phyloP scores from a whole-genome alignment of 1,139 yeast species.

The Kazachstania sp. region DNA sequence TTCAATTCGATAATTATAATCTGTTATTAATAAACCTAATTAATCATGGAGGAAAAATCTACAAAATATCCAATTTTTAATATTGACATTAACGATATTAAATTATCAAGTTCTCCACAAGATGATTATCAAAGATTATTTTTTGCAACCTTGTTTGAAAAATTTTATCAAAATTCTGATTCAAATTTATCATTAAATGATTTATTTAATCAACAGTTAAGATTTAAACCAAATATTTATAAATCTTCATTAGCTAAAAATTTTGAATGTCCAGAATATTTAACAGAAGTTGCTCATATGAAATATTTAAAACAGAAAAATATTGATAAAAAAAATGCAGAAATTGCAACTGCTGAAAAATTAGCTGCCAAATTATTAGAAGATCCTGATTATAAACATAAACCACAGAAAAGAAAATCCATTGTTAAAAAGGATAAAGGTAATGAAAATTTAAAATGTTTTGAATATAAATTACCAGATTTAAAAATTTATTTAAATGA shows the following conservation, averaged over 20 bases:
- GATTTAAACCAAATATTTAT: slow-evolving; percentile 6
- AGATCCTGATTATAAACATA: neutral
- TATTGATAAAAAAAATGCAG: neutral
- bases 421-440: neutral
- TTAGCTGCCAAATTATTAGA: no score
- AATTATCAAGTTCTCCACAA: slow-evolving; percentile 19
- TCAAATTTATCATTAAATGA: neutral
- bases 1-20: no score
- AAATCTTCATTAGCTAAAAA: slow-evolving; percentile 9
- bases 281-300: neutral
- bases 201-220: slow-evolving; percentile 1
- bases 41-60: neutral
- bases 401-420: neutral
- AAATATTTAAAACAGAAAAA: neutral
- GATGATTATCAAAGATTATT: slow-evolving; percentile 28
- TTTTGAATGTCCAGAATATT: slow-evolving; percentile 8
- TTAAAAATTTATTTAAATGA: slow-evolving; percentile 3
- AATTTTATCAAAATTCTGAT: neutral
- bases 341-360: neutral
- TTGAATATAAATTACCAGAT: slow-evolving; percentile 25
- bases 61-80: slow-evolving; percentile 11
- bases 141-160: slow-evolving; percentile 6
- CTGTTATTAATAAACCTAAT: no score
- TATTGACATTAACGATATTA: slow-evolving; percentile 12
- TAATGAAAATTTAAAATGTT: slow-evolving; percentile 19